Evolutionary conservation across 2,329 filamentous ascomycete species (phyloP).

Genomic region (Helotiales sp.): DNA sequence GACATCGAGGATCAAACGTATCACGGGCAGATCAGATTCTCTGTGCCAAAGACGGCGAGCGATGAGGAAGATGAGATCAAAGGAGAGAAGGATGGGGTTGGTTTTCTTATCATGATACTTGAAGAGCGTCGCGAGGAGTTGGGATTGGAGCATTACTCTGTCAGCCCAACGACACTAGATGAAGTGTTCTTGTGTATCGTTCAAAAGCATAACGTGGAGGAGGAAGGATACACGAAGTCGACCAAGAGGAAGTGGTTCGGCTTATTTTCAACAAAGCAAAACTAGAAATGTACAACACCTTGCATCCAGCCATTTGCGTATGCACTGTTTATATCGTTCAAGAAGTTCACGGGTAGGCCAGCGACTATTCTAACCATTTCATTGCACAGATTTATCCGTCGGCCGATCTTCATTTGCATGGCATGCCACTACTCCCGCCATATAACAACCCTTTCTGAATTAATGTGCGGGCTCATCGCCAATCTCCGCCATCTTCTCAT

Average conservation of each 20-base stretch:
- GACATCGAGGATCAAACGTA: constrained; percentile 75
- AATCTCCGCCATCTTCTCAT: not conserved
- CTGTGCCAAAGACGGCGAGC: constrained; percentile 57
- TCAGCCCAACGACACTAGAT: constrained; percentile 85
- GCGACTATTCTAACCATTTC: too few species aligned
- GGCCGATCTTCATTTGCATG: too few species aligned
- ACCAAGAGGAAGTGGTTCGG: constrained; percentile 5
- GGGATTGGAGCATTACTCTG: constrained; percentile 84
- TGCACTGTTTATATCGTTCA: too few species aligned
- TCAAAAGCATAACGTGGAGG: constrained; percentile 75
- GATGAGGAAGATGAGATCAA: constrained; percentile 38
- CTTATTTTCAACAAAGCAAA: not conserved
- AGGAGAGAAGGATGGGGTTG: constrained; percentile 51
- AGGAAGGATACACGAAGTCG: constrained; percentile 63
- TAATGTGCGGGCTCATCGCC: not conserved
- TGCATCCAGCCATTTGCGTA: too few species aligned
- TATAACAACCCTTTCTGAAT: too few species aligned
- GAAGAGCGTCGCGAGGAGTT: constrained; percentile 72
- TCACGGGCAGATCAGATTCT: constrained; percentile 88
- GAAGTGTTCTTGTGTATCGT: constrained; percentile 91
- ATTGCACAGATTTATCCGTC: too few species aligned
- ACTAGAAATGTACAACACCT: not conserved
- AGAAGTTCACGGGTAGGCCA: too few species aligned
- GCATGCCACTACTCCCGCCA: too few species aligned
- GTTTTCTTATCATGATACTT: constrained; percentile 71